phyloP scores from a whole-genome alignment of 306 rosid genomes.

The Ochetophila trinervis region DNA sequence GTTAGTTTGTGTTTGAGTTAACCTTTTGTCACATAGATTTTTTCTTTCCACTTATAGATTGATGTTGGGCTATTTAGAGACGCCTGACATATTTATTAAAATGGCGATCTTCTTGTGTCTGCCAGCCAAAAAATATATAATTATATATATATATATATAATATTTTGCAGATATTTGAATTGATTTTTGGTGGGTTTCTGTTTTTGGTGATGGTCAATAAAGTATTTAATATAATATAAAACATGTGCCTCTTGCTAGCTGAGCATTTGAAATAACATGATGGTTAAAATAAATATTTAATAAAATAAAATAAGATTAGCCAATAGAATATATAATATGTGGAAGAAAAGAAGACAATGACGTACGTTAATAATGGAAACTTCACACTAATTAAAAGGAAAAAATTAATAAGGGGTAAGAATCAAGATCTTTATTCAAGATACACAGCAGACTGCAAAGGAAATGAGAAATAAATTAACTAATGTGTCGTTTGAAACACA shows the following conservation, averaged over 20 bases:
- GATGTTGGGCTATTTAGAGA: neutral
- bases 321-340: neutral
- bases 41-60: neutral
- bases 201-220: no score
- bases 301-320: neutral
- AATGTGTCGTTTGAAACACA: no score
- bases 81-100: constrained; percentile 9
- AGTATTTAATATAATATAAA: no score
- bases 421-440: constrained; percentile 24
- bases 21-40: neutral
- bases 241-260: neutral
- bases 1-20: neutral
- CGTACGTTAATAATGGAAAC: constrained; percentile 40
- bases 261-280: constrained; percentile 6
- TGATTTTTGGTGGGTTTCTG: neutral
- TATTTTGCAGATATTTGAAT: neutral
- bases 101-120: constrained; percentile 6
- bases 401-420: constrained; percentile 17
- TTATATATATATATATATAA: no score
- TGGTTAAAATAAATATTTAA: neutral
- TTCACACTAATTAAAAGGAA: neutral
- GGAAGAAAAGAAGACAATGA: constrained; percentile 2
- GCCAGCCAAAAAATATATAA: neutral
- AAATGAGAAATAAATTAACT: constrained; percentile 27
- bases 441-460: constrained; percentile 17